A percentile compares a stretch with the other conserved stretches of the same genome.
phyloP scores from a whole-genome alignment of 305 asterid genomes.

The Coffea humblotiana region DNA sequence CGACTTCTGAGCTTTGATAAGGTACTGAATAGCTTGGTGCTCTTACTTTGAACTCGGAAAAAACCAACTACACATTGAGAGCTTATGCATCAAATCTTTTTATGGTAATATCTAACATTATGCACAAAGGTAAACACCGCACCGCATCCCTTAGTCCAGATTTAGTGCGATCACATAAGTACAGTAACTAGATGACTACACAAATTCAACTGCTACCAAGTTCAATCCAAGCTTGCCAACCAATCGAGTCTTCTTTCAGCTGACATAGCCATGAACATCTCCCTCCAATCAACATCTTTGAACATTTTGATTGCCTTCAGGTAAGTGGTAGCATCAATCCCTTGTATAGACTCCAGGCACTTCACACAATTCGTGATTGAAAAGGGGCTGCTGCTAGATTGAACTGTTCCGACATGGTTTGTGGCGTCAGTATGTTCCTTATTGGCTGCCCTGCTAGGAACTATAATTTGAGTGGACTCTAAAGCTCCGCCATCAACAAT shows the following conservation, averaged over 20 bases:
- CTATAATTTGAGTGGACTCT: not conserved
- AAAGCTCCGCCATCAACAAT: not conserved
- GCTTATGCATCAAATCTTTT: too few species aligned
- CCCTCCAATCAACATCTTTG: conserved; percentile 25
- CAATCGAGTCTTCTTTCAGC: conserved; percentile 15
- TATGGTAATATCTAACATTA: too few species aligned
- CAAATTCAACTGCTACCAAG: not conserved
- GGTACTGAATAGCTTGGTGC: too few species aligned
- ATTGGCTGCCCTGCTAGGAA: not conserved
- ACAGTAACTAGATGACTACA: not conserved
- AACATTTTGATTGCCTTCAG: conserved; percentile 19
- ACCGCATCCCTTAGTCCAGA: not conserved
- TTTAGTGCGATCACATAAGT: not conserved
- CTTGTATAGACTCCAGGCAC: conserved; percentile 20
- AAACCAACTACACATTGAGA: too few species aligned
- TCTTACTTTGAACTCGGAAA: too few species aligned
- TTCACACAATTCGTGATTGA: conserved; percentile 7
- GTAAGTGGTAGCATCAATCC: conserved; percentile 10
- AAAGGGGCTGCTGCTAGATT: not conserved
- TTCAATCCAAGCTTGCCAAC: conserved; percentile 11
- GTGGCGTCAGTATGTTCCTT: not conserved
- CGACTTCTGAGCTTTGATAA: too few species aligned
- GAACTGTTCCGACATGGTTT: not conserved
- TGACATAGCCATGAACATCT: conserved; percentile 24
- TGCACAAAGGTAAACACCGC: too few species aligned